Evolutionary conservation across 2,329 filamentous ascomycete genomes (phyloP).

Genomic region (Penicillium nordicum): DNA sequence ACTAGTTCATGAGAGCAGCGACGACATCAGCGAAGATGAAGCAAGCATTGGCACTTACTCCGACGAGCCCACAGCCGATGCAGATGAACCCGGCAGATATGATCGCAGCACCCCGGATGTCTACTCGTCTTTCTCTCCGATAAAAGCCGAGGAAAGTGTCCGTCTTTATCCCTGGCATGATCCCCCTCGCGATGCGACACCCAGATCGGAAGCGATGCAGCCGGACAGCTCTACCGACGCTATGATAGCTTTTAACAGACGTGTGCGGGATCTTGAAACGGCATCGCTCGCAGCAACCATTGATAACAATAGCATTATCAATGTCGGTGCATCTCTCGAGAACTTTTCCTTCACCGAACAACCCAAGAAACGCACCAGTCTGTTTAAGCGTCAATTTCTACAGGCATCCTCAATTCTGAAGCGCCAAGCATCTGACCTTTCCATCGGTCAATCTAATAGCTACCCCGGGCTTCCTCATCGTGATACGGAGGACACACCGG

Average conservation of each 20-base stretch:
- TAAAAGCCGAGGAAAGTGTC: constrained; percentile 28
- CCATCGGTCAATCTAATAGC: constrained; percentile 27
- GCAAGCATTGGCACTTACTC: constrained; percentile 26
- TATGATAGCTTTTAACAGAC: constrained; percentile 51
- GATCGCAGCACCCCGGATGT: constrained; percentile 20
- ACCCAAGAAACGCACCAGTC: constrained; percentile 45
- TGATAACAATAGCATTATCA: constrained; percentile 49
- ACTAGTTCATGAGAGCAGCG: constrained; percentile 45
- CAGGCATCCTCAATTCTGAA: constrained; percentile 47
- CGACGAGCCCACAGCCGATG: constrained; percentile 26
- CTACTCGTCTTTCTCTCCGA: constrained; percentile 20
- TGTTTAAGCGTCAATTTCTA: constrained; percentile 44
- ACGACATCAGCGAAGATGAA: constrained; percentile 41
- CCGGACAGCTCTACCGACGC: constrained; percentile 54
- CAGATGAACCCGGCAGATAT: constrained; percentile 23
- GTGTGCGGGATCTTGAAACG: constrained; percentile 52
- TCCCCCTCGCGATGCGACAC: constrained; percentile 30
- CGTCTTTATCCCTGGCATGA: constrained; percentile 51
- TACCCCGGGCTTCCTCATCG: constrained; percentile 23
- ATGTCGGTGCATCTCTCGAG: constrained; percentile 44
- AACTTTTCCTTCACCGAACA: constrained; percentile 36
- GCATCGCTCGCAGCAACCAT: constrained; percentile 55
- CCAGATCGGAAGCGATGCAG: constrained; percentile 38
- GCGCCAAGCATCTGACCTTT: constrained; percentile 38
- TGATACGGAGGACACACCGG: constrained; percentile 20